Evolutionary conservation across 2,329 filamentous ascomycete species (phyloP), one percentile per base, ranked within the genome.

Genomic region (Pyricularia grisea): DNA sequence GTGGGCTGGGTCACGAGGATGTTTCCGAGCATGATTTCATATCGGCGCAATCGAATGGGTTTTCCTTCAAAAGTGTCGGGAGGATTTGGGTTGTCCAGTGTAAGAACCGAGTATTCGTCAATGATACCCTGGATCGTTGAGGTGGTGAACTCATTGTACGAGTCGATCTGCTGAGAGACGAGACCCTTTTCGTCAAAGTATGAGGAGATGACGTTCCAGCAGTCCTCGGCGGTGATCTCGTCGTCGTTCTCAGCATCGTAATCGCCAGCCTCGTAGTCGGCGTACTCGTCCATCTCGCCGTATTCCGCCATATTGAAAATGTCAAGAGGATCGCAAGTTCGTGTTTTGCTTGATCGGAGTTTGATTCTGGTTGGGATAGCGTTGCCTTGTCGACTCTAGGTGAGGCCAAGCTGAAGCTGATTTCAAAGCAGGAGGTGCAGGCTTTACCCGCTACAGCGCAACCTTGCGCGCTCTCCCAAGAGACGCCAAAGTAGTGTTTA

Each of bases 101-200:
- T 93, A 71, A 98, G 90, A 73, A 90, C 88, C 60, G 92, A 92
- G 78, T 97, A 94, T 79, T 98, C 95, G 75, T 93, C 93, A 70
- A 99, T 91, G 70, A 99, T 88, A 75, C 97, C 92, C 77, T 98
- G 94, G 80, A 99, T 94, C 0, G 94, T 97, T 27, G 92, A 93
- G 70, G 91, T 90, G 69, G 95, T 94, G 76, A 99, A 99, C 78
- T 98, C 94, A 81, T 99, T 93, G 81, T 97, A 99, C 0, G 96
- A 99, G 78, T 98, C 94, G 72, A 98, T 90, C 83, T 99, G 95
- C 81, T 99, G 94, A 20, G 95, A 97, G 27, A 97, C 95, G 36
- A 99, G 86, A 75, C 95, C 94, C 81, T 98, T 99, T 72, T 89
- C 87, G 74, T 97, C 93, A 82, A 99, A 99, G 84, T 97, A 98